These are phyloP conservation scores for Pichia insulana DNA, from an alignment of 805 yeast species.

Conservation along the genomic window DNA sequence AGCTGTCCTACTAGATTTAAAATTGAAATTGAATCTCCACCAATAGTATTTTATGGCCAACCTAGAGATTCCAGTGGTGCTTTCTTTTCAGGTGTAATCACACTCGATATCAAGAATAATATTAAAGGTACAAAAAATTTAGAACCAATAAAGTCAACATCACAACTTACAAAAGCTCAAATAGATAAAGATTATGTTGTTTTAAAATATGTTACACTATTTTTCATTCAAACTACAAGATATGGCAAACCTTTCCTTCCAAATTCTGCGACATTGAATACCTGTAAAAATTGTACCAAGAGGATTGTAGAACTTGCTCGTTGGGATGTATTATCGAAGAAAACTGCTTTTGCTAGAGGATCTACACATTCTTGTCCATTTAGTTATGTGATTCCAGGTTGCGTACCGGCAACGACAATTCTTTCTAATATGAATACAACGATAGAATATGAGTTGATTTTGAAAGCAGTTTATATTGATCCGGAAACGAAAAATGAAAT, in stretches of 20 bases:
- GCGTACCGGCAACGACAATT: conserved; percentile 72
- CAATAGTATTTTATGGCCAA: conserved; percentile 74
- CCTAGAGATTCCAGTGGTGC: conserved; percentile 80
- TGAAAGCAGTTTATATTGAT: conserved; percentile 39
- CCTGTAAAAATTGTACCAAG: conserved; percentile 51
- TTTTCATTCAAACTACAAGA: conserved; percentile 62
- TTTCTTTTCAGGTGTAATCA: conserved; percentile 69
- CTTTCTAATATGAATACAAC: conserved; percentile 44
- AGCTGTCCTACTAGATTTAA: conserved; percentile 32
- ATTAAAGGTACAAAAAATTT: conserved; percentile 4
- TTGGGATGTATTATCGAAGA: conserved; percentile 74
- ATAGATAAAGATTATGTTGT: conserved; percentile 34
- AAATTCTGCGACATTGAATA: conserved; percentile 37
- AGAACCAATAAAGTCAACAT: conserved; percentile 20
- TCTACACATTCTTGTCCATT: conserved; percentile 80
- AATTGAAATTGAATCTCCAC: conserved; percentile 80
- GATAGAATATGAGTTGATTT: conserved; percentile 71
- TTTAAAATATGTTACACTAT: conserved; percentile 51
- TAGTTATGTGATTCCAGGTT: conserved; percentile 81
- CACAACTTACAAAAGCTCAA: conserved; percentile 15
- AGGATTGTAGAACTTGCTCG: conserved; percentile 59
- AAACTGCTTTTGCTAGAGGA: conserved; percentile 53
- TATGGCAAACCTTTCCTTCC: conserved; percentile 61
- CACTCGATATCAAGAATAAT: conserved; percentile 35
- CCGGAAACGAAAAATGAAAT: conserved; percentile 25